Base-by-base conservation (phyloP, 345 rosid genomes). In the Arabidopsis arenosa region DNA sequence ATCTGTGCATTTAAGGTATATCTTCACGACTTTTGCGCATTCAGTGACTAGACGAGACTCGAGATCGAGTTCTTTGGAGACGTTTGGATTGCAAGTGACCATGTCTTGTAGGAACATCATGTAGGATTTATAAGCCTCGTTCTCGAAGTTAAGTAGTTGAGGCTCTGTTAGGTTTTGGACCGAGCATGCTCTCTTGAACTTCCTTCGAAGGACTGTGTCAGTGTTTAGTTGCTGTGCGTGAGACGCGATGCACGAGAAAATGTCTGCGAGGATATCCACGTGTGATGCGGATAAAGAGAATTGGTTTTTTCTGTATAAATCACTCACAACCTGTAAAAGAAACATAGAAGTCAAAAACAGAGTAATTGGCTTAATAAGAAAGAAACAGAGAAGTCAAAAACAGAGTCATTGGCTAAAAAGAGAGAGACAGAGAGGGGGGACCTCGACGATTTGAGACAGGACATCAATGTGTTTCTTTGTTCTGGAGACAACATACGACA, bases 391-490 rank as follows among this genome's bases (percentile, higher is more conserved):
- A 13, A 17, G 74, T 61, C 0, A 51, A 32, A 68, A 32, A 51
- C 39, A 68, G 63, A 59, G 58, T 11, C 52, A 51, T 32, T 68
- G 51, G 48, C 5, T 60, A 6, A 55, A 32, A 41, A 62, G 69
- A 30, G 32, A n/a, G 21, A 64, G 18, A 61, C 49, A 12, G 54
- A 71, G 56, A 70, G 69, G 14, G 62, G 43, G 70, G 39, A 96
- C 99, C 98, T 89, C 94, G 54, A 86, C 57, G 64, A 88, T 84
- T 44, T 87, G 93, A 57, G 94, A 90, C 75, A 90, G 88, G 52
- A 87, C 77, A 3, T 93, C 79, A 36, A 93, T 87, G 76, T 93
- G 96, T 83, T 89, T 85, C 87, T 91, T 96, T 82, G 87, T 86
- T 79, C 96, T 88, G 15, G 96, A 93, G 69, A 87, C 83, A 76